Conservation (phyloP, 371 early-diverging fungal species). For the Mucor plumbeus region DNA sequence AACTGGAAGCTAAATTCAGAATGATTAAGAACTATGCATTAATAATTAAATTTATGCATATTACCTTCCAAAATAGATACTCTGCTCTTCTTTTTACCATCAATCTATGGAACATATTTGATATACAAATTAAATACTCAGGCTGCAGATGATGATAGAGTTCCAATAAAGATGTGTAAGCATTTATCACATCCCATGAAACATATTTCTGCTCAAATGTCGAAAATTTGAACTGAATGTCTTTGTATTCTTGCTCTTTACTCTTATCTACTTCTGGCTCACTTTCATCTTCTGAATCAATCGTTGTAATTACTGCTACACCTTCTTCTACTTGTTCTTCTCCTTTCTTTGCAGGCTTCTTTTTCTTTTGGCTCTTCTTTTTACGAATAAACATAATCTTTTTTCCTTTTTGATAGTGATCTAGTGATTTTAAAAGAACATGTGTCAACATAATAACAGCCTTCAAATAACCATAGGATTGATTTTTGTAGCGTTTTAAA, state of each 20-base stretch:
- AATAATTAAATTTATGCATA: not conserved
- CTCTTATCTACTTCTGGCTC: constrained; percentile 40
- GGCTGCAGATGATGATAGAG: constrained; percentile 52
- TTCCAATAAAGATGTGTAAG: constrained; percentile 62
- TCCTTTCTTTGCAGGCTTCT: constrained; percentile 20
- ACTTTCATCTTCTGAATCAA: constrained; percentile 14
- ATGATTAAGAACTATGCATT: no score
- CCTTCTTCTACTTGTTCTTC: constrained; percentile 1
- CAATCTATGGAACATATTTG: constrained; percentile 70
- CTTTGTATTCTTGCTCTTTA: constrained; percentile 39
- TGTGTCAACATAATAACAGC: constrained; percentile 61
- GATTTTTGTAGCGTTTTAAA: constrained; percentile 48
- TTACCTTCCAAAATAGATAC: constrained; percentile 64
- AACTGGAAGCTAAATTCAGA: constrained; percentile 48
- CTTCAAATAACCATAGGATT: constrained; percentile 61
- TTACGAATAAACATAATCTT: constrained; percentile 55
- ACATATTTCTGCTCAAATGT: constrained; percentile 70
- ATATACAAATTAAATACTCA: constrained; percentile 55
- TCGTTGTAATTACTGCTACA: not conserved
- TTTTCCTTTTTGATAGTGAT: constrained; percentile 62
- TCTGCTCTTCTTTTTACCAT: constrained; percentile 66
- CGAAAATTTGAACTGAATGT: constrained; percentile 62
- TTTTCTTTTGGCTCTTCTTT: constrained; percentile 12
- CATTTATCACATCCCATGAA: constrained; percentile 50
- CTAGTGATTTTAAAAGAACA: constrained; percentile 65